These are phyloP conservation scores for Rehmannia glutinosa DNA, from an alignment of 257 asterid genomes.

Conservation along the genomic window DNA sequence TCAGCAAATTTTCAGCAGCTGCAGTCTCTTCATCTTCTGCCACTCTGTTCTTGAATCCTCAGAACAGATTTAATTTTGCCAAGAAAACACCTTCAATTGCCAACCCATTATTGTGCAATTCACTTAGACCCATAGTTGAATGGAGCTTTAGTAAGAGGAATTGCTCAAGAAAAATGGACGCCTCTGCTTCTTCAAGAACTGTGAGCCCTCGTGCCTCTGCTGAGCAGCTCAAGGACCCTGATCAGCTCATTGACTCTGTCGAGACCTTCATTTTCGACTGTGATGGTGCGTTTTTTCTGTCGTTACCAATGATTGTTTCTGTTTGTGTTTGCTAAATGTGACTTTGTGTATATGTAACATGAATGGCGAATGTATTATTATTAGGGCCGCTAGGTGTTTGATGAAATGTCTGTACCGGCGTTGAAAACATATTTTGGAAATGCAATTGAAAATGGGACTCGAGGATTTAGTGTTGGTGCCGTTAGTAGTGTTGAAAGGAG, in stretches of 20 bases:
- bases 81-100: constrained; percentile 37
- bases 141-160: constrained; percentile 39
- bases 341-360: background rate
- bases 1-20: constrained; percentile 41
- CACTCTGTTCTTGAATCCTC: constrained; percentile 35
- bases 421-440: background rate
- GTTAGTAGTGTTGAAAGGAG: background rate
- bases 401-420: constrained; percentile 15
- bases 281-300: constrained; percentile 52
- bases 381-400: constrained; percentile 18
- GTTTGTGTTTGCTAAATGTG: background rate
- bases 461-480: background rate
- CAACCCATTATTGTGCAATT: constrained; percentile 38
- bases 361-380: too few relatives aligned
- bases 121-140: constrained; percentile 32
- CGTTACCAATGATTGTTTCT: background rate
- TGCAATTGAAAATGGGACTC: background rate
- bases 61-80: constrained; percentile 20
- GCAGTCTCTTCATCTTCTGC: constrained; percentile 40
- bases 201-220: constrained; percentile 58
- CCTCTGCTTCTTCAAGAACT: constrained; percentile 31
- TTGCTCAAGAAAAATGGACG: constrained; percentile 42
- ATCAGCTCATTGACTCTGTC: constrained; percentile 80
- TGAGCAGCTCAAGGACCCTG: constrained; percentile 72
- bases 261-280: constrained; percentile 97